Evolutionary conservation across 768 basidiomycete genomes (phyloP).

Genomic region (Russula dissimulans): DNA sequence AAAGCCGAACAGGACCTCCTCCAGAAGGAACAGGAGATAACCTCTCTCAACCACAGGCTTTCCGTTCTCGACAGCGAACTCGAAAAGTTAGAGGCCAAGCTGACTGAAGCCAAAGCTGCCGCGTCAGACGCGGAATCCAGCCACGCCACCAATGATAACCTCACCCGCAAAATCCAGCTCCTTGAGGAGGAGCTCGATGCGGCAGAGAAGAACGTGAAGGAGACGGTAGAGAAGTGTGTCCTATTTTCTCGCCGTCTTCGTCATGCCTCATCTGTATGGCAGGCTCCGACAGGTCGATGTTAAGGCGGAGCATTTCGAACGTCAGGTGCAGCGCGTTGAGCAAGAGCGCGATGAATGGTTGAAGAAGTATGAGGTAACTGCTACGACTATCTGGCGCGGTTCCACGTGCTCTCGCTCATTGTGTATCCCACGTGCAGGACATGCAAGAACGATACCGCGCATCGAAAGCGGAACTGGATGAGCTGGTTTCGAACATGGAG

Average conservation of each 20-base stretch:
- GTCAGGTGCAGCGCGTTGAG: slow-evolving; percentile 77
- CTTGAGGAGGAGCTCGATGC: slow-evolving; percentile 93
- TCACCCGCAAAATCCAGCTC: slow-evolving; percentile 77
- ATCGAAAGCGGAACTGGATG: slow-evolving; percentile 76
- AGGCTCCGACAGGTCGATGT: slow-evolving; percentile 95
- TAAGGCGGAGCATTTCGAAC: slow-evolving; percentile 97
- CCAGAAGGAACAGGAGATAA: slow-evolving; percentile 77
- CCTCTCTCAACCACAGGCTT: slow-evolving; percentile 68
- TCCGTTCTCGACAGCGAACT: slow-evolving; percentile 54
- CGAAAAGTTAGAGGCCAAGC: slow-evolving; percentile 58
- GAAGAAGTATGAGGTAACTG: slow-evolving; percentile 49
- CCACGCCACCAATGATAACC: slow-evolving; percentile 61
- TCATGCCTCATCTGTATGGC: slow-evolving; percentile 7
- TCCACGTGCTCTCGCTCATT: background rate
- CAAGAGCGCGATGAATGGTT: slow-evolving; percentile 65
- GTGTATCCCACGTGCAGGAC: slow-evolving; percentile 41
- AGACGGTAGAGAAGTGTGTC: slow-evolving; percentile 93
- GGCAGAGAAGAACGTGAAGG: slow-evolving; percentile 94
- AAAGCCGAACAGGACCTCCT: slow-evolving; percentile 61
- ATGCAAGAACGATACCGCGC: slow-evolving; percentile 55
- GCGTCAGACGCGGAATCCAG: slow-evolving; percentile 61
- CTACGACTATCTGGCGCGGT: background rate
- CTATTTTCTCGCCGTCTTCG: background rate
- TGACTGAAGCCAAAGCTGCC: slow-evolving; percentile 55
- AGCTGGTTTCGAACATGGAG: slow-evolving; percentile 70